Evolutionary conservation across 1,139 yeast species (phyloP), one percentile per base, ranked within the genome.

Genomic region (Spencermartinsiella ligniputridi): DNA sequence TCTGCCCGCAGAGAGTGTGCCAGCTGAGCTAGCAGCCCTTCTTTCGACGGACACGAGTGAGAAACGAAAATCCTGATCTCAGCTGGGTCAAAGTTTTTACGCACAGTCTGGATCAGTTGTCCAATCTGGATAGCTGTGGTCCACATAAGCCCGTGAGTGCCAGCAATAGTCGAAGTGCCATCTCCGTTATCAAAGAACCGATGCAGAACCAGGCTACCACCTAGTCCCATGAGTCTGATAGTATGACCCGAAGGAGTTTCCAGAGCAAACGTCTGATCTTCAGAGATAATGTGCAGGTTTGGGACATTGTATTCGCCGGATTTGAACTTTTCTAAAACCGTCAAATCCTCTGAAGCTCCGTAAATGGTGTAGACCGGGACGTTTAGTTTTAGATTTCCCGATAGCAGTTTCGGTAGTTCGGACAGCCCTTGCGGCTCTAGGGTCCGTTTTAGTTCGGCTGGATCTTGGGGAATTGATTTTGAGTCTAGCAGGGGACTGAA

Each of bases 111-210:
- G 25, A 78, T 67, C 40, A 79, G 68, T 58, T 79, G 81, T 2
- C 92, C 90, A 34, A 85, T 68, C 60, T 85, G 94, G 38, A 83
- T 63, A 47, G 83, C 67, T 6, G 86, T 81, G 24, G 83, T 75
- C 95, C 95, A 85, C 49, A 83, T 71, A 50, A 83, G 81, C 1
- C 94, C 92, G 11, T 79, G 75, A 50, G 81, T 83, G 0, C 95
- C 95, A 17, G 82, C 76, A 27, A 77, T 71, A 16, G 67, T 56
- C n/a, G 63, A 48, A 16, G 58, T 52, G 48, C 72, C 61, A 61
- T 67, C 56, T 1, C 92, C 94, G 50, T 78, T 80, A 56, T 84
- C 87, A 57, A 85, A 83, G 42, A 85, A 67, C 51, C 81, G 78
- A 52, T 82, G 84, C 49, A 79, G 74, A 35, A 83, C 78, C 37